Evolutionary conservation across 192 early-diverging fungal genomes (phyloP), one percentile per base, ranked within the genome.

Genomic region (Phycomyces blakesleeanus): DNA sequence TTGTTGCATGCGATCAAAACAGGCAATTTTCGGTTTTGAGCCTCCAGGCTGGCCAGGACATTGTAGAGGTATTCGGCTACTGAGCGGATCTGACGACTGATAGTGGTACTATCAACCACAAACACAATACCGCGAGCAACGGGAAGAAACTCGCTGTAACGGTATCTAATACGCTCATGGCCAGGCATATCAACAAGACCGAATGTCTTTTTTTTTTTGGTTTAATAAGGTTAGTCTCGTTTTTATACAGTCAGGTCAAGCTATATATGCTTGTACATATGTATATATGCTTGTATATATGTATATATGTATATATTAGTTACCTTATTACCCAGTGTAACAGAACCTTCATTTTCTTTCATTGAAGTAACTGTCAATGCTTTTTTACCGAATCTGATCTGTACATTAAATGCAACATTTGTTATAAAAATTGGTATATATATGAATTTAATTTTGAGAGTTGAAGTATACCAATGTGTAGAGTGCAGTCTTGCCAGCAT

Each of bases 171-270:
- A 57, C 88, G 90, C 63, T 90, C 87, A 68, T 94, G 93, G n/a
- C 93, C 93, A 9, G 93, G 93, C 21, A 96, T 69, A 71, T 96
- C 93, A 11, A 96, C 86, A 25, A 93, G 56, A 37, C 86, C 82
- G 14, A 85, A 55, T 39, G 78, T 63, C 22, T 76, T n/a, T n/a
- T n/a, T n/a, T n/a, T n/a, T n/a, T n/a, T n/a, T n/a, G n/a, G n/a
- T n/a, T n/a, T n/a, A n/a, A n/a, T n/a, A n/a, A n/a, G n/a, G n/a
- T n/a, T n/a, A n/a, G n/a, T n/a, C n/a, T n/a, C n/a, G n/a, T n/a
- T n/a, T n/a, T n/a, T n/a, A n/a, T n/a, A n/a, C n/a, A n/a, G n/a
- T n/a, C n/a, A n/a, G n/a, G n/a, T n/a, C n/a, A n/a, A n/a, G n/a
- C n/a, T n/a, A n/a, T n/a, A n/a, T n/a, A n/a, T n/a, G n/a, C n/a